These are phyloP conservation scores for Avena eriantha DNA, from an alignment of 176 grass and related monocot species.

Conservation along the genomic window DNA sequence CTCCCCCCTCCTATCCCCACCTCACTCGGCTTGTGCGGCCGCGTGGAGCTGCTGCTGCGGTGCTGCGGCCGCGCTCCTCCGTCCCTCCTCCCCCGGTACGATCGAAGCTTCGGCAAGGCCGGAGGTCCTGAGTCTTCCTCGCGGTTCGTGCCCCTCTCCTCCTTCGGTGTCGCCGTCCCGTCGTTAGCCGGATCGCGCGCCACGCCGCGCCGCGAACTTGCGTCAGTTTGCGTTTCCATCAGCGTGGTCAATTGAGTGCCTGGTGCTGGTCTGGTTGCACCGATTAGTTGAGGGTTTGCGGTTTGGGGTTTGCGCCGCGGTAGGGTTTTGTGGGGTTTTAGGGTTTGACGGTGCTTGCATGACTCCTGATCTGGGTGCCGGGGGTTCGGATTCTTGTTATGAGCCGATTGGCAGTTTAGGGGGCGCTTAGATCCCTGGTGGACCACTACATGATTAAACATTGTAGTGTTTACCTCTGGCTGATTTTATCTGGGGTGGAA, in stretches of 20 bases:
- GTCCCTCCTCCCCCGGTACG: background rate
- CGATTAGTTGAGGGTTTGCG: background rate
- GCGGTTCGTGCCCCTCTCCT: conserved; percentile 37
- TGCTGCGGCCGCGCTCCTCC: conserved; percentile 32
- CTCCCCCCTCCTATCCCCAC: conserved; percentile 34
- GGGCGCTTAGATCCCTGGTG: background rate
- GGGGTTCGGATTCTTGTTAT: background rate
- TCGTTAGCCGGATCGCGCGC: conserved; percentile 33
- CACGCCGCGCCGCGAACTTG: background rate
- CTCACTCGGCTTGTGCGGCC: conserved; percentile 52
- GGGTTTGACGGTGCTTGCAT: background rate
- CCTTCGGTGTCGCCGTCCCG: background rate
- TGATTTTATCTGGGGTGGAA: background rate
- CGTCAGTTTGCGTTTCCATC: conserved; percentile 8
- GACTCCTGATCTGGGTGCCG: conserved; percentile 42
- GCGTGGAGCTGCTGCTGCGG: conserved; percentile 38
- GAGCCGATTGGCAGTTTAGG: background rate
- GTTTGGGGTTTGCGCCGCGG: background rate
- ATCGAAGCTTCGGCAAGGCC: conserved; percentile 16
- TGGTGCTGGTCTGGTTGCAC: background rate
- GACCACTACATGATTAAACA: background rate
- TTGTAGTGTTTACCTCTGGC: background rate
- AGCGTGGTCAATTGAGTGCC: background rate
- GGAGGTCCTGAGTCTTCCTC: background rate
- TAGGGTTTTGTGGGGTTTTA: conserved; percentile 46